Conservation (phyloP, 495 filamentous ascomycete genomes). For the Penicillium paxilli region DNA sequence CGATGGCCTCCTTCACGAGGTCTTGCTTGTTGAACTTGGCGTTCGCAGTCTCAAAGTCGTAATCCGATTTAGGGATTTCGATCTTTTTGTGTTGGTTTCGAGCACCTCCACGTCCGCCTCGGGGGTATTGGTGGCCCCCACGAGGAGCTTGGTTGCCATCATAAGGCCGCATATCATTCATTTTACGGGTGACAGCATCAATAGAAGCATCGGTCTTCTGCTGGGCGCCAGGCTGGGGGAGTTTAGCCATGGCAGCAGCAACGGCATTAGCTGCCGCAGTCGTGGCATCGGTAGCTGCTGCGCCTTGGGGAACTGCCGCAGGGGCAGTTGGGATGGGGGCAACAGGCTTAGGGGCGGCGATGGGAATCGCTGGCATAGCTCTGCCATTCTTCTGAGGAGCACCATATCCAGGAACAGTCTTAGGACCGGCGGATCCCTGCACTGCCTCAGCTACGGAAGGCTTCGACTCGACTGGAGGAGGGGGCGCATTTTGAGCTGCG, state of each 20-base stretch:
- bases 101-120: conserved; percentile 56
- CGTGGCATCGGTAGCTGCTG: conserved; percentile 67
- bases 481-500: conserved; percentile 41
- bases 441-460: conserved; percentile 52
- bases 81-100: conserved; percentile 66
- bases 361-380: conserved; percentile 69
- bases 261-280: conserved; percentile 83
- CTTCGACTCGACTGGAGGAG: conserved; percentile 68
- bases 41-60: conserved; percentile 90
- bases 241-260: conserved; percentile 85
- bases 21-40: conserved; percentile 99
- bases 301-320: conserved; percentile 28
- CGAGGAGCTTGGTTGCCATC: conserved; percentile 49
- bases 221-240: conserved; percentile 52
- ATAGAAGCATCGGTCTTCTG: conserved; percentile 55
- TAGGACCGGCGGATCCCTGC: conserved; percentile 53
- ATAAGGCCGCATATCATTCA: conserved; percentile 82
- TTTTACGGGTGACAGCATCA: conserved; percentile 79
- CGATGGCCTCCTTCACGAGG: conserved; percentile 86
- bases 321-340: conserved; percentile 38
- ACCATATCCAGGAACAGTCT: conserved; percentile 28
- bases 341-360: conserved; percentile 44
- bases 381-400: conserved; percentile 60
- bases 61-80: conserved; percentile 85
- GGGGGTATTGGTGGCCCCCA: conserved; percentile 48